Evolutionary conservation across 2,329 filamentous ascomycete species (phyloP).

Genomic region (Chrysosphaeria jannelii): DNA sequence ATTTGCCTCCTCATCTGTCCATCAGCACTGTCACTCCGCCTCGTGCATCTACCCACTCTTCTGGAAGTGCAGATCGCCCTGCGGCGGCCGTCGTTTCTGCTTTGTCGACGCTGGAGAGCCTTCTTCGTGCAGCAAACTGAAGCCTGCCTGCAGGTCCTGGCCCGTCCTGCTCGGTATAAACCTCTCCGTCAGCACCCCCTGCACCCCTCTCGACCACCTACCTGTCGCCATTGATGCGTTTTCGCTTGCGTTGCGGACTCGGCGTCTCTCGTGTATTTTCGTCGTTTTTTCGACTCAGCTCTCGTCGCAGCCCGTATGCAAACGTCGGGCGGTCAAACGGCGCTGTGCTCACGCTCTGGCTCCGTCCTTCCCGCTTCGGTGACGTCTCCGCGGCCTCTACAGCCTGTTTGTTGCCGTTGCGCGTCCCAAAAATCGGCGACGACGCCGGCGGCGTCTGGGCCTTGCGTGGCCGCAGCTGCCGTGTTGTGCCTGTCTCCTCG

Average conservation of each 20-base stretch:
- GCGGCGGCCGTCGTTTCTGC: slow-evolving; percentile 54
- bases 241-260: slow-evolving; percentile 26
- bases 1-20: slow-evolving; percentile 66
- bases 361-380: too few species aligned
- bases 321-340: too few species aligned
- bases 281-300: slow-evolving; percentile 11
- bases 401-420: too few species aligned
- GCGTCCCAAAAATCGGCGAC: too few species aligned
- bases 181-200: slow-evolving; percentile 16
- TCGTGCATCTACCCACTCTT: too few species aligned
- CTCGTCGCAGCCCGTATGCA: slow-evolving; percentile 19
- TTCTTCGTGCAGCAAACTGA: slow-evolving; percentile 72
- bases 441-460: too few species aligned
- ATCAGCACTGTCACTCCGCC: too few species aligned
- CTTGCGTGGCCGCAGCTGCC: too few species aligned
- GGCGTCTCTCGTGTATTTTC: slow-evolving; percentile 6
- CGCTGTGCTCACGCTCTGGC: too few species aligned
- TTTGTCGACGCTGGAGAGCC: slow-evolving; percentile 73
- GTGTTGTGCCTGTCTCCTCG: too few species aligned
- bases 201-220: too few species aligned
- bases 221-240: slow-evolving; percentile 30
- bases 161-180: slow-evolving; percentile 89
- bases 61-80: slow-evolving; percentile 82
- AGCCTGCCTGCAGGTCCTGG: slow-evolving; percentile 79
- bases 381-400: too few species aligned